Base-by-base conservation (phyloP, 2,329 filamentous ascomycete genomes). In the Fusarium nelsonii region DNA sequence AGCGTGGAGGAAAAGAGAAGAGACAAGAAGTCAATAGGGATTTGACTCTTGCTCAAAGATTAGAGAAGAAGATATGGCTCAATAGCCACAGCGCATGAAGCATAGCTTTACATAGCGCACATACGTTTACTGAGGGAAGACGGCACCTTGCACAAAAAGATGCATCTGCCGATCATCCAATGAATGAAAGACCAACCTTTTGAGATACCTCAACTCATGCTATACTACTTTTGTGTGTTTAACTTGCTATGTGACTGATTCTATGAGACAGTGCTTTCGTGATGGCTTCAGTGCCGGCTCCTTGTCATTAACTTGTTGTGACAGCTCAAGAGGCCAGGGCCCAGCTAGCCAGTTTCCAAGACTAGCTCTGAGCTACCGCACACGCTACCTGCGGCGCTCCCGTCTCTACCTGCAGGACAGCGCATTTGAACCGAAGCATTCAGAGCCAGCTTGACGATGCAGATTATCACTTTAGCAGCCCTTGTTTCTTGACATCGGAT, bases 121-220 rank as follows among this genome's bases (percentile, higher is more conserved):
- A 70, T 70, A 70, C 67, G 67, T 70, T 69, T 60, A 60, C 55
- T 53, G 55, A 70, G 58, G 67, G 63, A 70, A 68, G 58, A 70
- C 48, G 58, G 67, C 54, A 70, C 67, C 50, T 69, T 26, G 63
- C 58, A 60, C 46, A 49, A 43, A 41, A 53, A 43, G 63, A 67
- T 70, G 63, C 67, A 63, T 64, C 36, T 70, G 67, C 54, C 63
- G 63, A 63, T 70, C 58, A 68, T 60, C 43, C 58, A 60, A 70
- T 70, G 67, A 70, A 70, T 68, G 58, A 68, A 61, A 53, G 36
- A 69, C 15, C 34, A 60, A 30, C 44, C 15, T 28, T 52, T 57
- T 58, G 55, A 70, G 67, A 70, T 68, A 51, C 41, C 56, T 69
- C 57, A 51, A 69, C 57, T 57, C 45, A 68, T 40, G 56, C 14